Base-by-base conservation (phyloP, 2,329 filamentous ascomycete species). In the Penicillium sp. region DNA sequence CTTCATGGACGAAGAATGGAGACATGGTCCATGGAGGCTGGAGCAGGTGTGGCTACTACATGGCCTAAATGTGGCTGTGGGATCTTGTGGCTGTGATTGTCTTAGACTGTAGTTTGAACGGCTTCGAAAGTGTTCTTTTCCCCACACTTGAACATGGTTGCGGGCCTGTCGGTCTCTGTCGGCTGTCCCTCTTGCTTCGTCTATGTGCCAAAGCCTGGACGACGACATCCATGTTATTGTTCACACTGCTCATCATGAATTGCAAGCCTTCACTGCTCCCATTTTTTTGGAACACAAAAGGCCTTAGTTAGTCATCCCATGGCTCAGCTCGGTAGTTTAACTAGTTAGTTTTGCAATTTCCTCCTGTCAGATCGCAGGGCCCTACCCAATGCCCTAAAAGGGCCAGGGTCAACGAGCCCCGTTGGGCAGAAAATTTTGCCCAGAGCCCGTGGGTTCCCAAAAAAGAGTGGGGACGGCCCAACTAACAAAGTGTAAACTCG, bases 61-160 rank as follows among this genome's bases (percentile, higher is more conserved):
- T 8, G 28, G 28, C 28, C 28, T 31, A 1, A 31, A 7, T 42
- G 49, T 50, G 57, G 43, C 49, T 54, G 35, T 57, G 20, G 28
- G 53, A 57, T 60, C 57, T 56, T 62, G 55, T 58, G 64, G 60
- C 37, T 22, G 4, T 34, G 5, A 5, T 55, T n/a, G 51, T 34
- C 57, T 58, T 15, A 35, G 14, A 38, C 39, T 20, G 20, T 2
- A 20, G 20, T 20, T 20, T 41, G 17, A 35, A 10, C 22, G 47
- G 31, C 31, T 57, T 57, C 20, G 45, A 49, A 49, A 17, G 31
- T 35, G 22, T 48, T 55, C 42, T 11, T 38, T 50, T 59, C 62
- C 56, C 62, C 63, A 64, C 63, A 63, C 17, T 45, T 6, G 5
- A 12, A 28, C 11, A 28, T 15, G 35, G 28, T 25, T 45, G 42